These are phyloP conservation scores for Quillaja saponaria DNA, from an alignment of 306 rosid species.

Conservation along the genomic window DNA sequence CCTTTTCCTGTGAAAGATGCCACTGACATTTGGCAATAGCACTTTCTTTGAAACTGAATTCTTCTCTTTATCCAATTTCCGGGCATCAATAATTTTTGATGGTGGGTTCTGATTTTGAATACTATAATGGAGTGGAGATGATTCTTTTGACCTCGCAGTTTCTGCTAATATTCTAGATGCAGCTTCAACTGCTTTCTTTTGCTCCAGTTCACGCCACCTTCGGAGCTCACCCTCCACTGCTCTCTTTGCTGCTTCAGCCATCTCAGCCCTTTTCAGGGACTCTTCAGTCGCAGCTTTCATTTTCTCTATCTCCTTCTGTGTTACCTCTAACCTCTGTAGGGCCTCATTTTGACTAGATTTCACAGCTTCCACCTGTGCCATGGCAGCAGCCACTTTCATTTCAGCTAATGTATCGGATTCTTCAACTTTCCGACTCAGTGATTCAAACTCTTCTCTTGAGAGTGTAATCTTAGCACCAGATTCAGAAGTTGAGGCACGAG, in stretches of 20 bases:
- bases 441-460: constrained; percentile 79
- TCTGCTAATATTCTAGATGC: constrained; percentile 83
- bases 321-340: constrained; percentile 60
- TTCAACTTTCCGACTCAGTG: constrained; percentile 80
- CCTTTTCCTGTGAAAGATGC: constrained; percentile 76
- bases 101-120: constrained; percentile 60
- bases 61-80: constrained; percentile 65
- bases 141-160: constrained; percentile 50
- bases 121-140: constrained; percentile 71
- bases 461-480: constrained; percentile 71
- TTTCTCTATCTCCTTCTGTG: constrained; percentile 77
- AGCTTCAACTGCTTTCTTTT: constrained; percentile 86
- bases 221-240: constrained; percentile 91
- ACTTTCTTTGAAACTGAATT: constrained; percentile 65
- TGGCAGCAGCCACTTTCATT: constrained; percentile 94
- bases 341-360: constrained; percentile 92
- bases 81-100: constrained; percentile 41
- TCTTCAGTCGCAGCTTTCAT: constrained; percentile 70
- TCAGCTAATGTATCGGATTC: constrained; percentile 82
- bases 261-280: constrained; percentile 75
- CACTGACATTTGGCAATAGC: constrained; percentile 67
- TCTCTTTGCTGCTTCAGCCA: constrained; percentile 95
- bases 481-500: constrained; percentile 88
- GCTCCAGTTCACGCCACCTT: constrained; percentile 91
- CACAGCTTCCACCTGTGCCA: constrained; percentile 99